These are phyloP conservation scores for Leccinum rimulosum DNA, from an alignment of 768 basidiomycete genomes.

Conservation along the genomic window DNA sequence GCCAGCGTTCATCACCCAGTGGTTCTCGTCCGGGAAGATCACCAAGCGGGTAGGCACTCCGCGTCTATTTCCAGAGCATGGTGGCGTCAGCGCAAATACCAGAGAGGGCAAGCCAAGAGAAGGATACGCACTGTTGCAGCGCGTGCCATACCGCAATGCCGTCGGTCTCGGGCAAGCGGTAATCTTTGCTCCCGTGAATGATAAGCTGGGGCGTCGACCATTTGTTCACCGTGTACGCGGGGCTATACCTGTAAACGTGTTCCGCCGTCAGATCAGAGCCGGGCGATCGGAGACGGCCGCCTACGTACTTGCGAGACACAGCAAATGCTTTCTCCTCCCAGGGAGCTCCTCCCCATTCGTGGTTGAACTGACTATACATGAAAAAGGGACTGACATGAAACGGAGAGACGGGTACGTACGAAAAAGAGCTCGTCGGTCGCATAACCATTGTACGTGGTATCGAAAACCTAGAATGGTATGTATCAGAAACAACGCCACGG, in stretches of 20 bases:
- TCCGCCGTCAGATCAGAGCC: not conserved
- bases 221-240: constrained; percentile 74
- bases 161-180: constrained; percentile 81
- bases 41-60: constrained; percentile 74
- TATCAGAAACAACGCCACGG: not conserved
- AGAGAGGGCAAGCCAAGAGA: not conserved
- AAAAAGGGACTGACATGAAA: not conserved
- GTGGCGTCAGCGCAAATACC: not conserved
- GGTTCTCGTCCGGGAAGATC: constrained; percentile 89
- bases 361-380: constrained; percentile 61
- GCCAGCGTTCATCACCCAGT: constrained; percentile 83
- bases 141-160: constrained; percentile 84
- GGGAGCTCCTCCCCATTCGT: constrained; percentile 82
- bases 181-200: constrained; percentile 89
- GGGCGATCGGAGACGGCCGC: not conserved
- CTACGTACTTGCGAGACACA: constrained; percentile 54
- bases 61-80: constrained; percentile 40
- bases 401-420: constrained; percentile 42
- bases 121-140: constrained; percentile 65
- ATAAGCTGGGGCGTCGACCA: constrained; percentile 86
- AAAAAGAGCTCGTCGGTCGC: constrained; percentile 92
- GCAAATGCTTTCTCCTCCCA: constrained; percentile 62
- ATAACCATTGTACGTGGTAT: constrained; percentile 76
- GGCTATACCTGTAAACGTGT: constrained; percentile 55
- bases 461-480: constrained; percentile 54